Evolutionary conservation across 192 early-diverging fungal species (phyloP).

Genomic region (Mortierella alpina): DNA sequence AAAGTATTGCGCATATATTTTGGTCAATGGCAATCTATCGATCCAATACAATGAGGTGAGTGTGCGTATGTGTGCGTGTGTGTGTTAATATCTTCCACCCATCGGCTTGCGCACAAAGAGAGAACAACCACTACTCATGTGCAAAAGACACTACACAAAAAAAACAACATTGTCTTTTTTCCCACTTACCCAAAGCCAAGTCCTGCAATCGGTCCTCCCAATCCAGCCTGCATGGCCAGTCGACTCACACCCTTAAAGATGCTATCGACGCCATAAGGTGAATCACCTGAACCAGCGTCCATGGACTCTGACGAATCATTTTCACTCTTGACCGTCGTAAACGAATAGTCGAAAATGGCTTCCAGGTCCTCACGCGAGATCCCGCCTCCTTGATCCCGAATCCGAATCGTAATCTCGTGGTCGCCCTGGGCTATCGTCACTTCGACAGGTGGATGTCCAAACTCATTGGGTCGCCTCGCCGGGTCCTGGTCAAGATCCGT

Average conservation of each 20-base stretch:
- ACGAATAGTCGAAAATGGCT: slow-evolving; percentile 92
- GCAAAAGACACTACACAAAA: no score
- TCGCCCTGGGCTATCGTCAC: slow-evolving; percentile 85
- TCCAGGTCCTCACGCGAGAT: slow-evolving; percentile 79
- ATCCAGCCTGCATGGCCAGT: slow-evolving; percentile 85
- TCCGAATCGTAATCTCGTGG: slow-evolving; percentile 84
- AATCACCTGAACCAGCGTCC: slow-evolving; percentile 36
- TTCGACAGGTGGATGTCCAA: slow-evolving; percentile 79
- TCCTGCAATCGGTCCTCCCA: slow-evolving; percentile 93
- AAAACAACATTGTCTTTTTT: background rate
- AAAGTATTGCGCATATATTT: slow-evolving; percentile 94
- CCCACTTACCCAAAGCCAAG: slow-evolving; percentile 59
- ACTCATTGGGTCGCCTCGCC: slow-evolving; percentile 51
- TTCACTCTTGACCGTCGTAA: slow-evolving; percentile 84
- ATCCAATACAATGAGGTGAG: background rate
- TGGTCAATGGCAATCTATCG: slow-evolving; percentile 84
- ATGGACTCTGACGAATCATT: slow-evolving; percentile 62
- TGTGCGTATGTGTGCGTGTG: no score
- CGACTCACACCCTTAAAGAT: slow-evolving; percentile 82
- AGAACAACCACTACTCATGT: no score
- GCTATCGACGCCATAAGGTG: slow-evolving; percentile 50
- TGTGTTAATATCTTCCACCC: background rate
- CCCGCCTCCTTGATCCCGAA: slow-evolving; percentile 94
- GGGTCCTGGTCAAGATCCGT: slow-evolving; percentile 21
- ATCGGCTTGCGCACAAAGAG: no score